Evolutionary conservation across 257 asterid species (phyloP).

Genomic region (Lycium ferocissimum): DNA sequence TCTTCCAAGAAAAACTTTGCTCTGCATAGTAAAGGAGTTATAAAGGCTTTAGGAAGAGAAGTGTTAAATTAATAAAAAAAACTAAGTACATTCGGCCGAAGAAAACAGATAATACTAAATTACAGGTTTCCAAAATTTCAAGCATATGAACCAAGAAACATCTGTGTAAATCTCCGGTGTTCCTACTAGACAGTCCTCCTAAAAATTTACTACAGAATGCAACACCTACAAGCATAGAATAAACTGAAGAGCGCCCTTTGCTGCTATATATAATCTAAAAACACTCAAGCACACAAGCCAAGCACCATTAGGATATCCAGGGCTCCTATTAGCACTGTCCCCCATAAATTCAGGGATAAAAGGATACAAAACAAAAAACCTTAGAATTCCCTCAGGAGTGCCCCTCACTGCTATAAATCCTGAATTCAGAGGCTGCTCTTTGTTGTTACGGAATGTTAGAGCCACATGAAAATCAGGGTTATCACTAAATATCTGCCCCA

Average conservation of each 20-base stretch:
- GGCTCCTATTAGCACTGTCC: neutral
- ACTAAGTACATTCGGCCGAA: neutral
- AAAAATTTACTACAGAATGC: neutral
- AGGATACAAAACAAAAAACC: slow-evolving; percentile 51
- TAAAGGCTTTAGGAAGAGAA: slow-evolving; percentile 7
- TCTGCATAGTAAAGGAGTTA: slow-evolving; percentile 48
- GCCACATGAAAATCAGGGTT: slow-evolving; percentile 79
- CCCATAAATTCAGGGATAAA: neutral
- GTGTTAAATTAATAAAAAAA: neutral
- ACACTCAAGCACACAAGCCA: neutral
- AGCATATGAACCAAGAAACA: slow-evolving; percentile 3
- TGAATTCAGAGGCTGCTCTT: slow-evolving; percentile 90
- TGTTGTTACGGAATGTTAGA: slow-evolving; percentile 95
- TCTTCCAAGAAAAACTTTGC: slow-evolving; percentile 70
- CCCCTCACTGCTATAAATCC: slow-evolving; percentile 97
- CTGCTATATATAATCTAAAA: neutral
- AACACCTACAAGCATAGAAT: neutral
- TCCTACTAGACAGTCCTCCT: slow-evolving; percentile 6
- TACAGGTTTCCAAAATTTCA: neutral
- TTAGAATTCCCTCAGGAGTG: slow-evolving; percentile 69
- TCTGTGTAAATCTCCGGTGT: neutral
- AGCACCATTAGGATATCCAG: neutral
- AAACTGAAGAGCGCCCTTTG: neutral
- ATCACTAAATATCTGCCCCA: slow-evolving; percentile 63
- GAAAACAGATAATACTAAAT: neutral